Conservation (phyloP, 495 filamentous ascomycete genomes). For the Penicillium waksmanii region DNA sequence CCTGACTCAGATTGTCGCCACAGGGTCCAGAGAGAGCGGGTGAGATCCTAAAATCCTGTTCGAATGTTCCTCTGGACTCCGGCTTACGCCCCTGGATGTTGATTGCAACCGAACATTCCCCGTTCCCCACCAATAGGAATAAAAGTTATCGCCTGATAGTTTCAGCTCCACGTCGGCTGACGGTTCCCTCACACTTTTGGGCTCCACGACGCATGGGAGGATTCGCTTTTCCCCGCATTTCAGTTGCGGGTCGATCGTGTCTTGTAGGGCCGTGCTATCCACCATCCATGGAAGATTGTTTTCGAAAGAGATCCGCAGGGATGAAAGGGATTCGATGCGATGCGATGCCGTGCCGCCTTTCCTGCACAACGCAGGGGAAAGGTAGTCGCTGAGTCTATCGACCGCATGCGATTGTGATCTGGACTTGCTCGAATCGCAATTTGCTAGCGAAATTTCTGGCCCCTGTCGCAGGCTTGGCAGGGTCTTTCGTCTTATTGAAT, state of each 20-base stretch:
- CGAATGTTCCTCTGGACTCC: not conserved
- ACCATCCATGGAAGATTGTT: not conserved
- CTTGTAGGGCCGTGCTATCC: not conserved
- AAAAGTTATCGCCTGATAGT: not conserved
- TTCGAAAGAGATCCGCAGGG: constrained; percentile 11
- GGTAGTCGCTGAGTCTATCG: not conserved
- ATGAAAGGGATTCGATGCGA: not conserved
- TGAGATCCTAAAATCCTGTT: not conserved
- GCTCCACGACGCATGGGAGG: not conserved
- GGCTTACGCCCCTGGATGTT: not conserved
- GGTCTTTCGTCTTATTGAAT: not conserved
- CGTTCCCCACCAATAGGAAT: not conserved
- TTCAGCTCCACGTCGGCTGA: constrained; percentile 3
- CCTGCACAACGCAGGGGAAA: not conserved
- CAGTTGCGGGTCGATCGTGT: constrained; percentile 15
- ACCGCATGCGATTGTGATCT: not conserved
- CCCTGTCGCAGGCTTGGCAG: not conserved
- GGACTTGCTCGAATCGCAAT: not conserved
- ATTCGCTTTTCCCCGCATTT: constrained; percentile 12
- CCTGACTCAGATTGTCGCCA: not conserved
- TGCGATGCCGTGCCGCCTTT: not conserved
- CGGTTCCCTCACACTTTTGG: not conserved
- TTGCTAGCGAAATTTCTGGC: not conserved
- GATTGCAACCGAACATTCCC: not conserved
- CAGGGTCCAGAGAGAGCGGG: not conserved